Evolutionary conservation across 2,329 filamentous ascomycete genomes (phyloP).

Genomic region (Talaromyces verruculosus): DNA sequence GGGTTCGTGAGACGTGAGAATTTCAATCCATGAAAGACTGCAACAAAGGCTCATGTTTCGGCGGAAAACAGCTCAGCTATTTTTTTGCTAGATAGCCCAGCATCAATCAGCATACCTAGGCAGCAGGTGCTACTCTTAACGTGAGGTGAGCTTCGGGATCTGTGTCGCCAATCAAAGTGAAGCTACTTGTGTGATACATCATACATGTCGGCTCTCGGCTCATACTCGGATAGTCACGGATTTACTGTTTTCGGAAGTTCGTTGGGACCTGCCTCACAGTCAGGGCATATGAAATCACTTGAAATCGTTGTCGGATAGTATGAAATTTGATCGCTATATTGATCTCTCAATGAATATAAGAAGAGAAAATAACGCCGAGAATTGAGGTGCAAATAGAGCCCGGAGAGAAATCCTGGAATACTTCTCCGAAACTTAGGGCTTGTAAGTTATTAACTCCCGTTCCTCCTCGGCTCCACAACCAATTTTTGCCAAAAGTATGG

Average conservation of each 20-base stretch:
- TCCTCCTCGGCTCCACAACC: neutral
- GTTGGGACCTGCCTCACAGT: neutral
- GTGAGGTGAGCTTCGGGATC: neutral
- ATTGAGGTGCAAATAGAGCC: neutral
- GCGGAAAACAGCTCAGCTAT: neutral
- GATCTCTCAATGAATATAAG: neutral
- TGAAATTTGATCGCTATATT: neutral
- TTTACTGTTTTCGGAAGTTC: neutral
- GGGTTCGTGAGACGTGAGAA: neutral
- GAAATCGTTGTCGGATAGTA: neutral
- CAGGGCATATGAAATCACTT: neutral
- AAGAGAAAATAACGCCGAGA: neutral
- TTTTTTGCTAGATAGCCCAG: neutral
- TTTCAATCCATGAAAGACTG: neutral
- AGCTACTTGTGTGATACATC: neutral
- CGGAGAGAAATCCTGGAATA: neutral
- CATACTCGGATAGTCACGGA: neutral
- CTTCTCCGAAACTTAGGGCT: neutral
- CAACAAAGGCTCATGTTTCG: neutral
- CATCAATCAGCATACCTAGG: neutral
- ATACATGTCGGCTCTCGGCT: neutral
- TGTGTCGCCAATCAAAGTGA: neutral
- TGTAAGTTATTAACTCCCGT: neutral
- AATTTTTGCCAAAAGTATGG: neutral
- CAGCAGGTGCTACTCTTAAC: neutral